A percentile compares a stretch with the other conserved stretches of the same genome.
phyloP scores from a whole-genome alignment of 2,329 filamentous ascomycete species.

The Xylaria arbuscula region DNA sequence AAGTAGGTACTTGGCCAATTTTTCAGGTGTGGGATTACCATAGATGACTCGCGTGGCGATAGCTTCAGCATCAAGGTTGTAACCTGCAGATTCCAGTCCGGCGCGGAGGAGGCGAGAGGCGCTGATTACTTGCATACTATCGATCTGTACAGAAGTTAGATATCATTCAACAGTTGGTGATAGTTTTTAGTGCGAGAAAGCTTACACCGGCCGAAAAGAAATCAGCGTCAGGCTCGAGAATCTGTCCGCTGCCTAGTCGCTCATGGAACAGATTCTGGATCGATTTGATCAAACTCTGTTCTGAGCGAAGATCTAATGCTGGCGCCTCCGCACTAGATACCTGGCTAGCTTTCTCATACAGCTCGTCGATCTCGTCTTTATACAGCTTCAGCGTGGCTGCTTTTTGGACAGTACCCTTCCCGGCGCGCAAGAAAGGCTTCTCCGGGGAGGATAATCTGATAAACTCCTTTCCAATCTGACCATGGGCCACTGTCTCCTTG shows the following conservation, averaged over 20 bases:
- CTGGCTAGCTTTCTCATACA: slow-evolving; percentile 51
- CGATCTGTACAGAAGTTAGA: slow-evolving; percentile 43
- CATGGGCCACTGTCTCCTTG: slow-evolving; percentile 58
- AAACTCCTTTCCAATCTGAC: slow-evolving; percentile 56
- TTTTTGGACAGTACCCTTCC: slow-evolving; percentile 61
- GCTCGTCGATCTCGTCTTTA: slow-evolving; percentile 55
- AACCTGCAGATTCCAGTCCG: slow-evolving; percentile 49
- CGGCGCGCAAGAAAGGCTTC: slow-evolving; percentile 58
- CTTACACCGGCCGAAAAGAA: slow-evolving; percentile 54
- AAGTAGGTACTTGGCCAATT: slow-evolving; percentile 52
- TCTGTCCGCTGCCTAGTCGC: slow-evolving; percentile 42
- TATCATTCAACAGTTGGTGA: too few species aligned
- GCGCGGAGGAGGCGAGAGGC: slow-evolving; percentile 52
- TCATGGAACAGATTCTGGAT: slow-evolving; percentile 49
- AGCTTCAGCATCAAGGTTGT: slow-evolving; percentile 50
- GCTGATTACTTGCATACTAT: slow-evolving; percentile 57
- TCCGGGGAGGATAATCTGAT: slow-evolving; percentile 53
- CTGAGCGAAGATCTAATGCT: slow-evolving; percentile 47
- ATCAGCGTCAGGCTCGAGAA: slow-evolving; percentile 51
- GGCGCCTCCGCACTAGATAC: slow-evolving; percentile 41
- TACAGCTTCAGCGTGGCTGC: slow-evolving; percentile 55
- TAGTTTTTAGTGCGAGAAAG: background rate
- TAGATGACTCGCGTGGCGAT: slow-evolving; percentile 56
- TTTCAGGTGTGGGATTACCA: slow-evolving; percentile 52
- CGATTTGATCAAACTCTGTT: slow-evolving; percentile 47